Percentiles rank a stretch among this genome's conserved stretches.
phyloP scores from a whole-genome alignment of 164 flowering plant species.

The Litsea cubeba region DNA sequence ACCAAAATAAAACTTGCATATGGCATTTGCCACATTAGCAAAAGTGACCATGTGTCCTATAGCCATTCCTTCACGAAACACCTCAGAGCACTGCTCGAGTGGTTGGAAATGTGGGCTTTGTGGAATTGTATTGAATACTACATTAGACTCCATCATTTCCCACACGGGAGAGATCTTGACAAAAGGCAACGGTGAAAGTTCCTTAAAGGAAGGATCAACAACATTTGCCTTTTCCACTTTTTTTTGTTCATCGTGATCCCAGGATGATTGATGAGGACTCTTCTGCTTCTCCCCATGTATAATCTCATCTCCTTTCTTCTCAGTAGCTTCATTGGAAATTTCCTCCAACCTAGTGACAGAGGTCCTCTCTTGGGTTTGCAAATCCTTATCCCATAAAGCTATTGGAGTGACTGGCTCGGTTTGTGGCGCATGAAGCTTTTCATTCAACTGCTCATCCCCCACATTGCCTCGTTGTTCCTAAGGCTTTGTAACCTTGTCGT shows the following conservation, averaged over 20 bases:
- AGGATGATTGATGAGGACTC: not conserved
- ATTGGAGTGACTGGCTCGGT: too few relatives aligned
- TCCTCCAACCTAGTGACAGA: not conserved
- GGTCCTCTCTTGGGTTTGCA: not conserved
- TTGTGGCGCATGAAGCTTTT: too few relatives aligned
- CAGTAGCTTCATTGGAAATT: not conserved
- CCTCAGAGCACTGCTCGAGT: not conserved
- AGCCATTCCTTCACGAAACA: constrained; percentile 8
- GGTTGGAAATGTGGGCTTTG: not conserved
- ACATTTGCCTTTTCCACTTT: not conserved
- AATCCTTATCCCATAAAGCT: not conserved
- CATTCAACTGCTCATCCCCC: not conserved
- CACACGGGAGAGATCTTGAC: not conserved
- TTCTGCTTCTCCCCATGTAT: not conserved
- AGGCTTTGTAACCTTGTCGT: not conserved
- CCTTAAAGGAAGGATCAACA: not conserved
- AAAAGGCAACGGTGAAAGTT: not conserved
- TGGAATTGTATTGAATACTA: not conserved
- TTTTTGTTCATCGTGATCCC: not conserved
- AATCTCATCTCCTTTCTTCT: not conserved
- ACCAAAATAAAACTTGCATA: not conserved
- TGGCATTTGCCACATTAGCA: not conserved
- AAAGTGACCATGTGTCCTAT: constrained; percentile 5
- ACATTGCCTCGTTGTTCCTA: not conserved
- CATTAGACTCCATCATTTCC: not conserved